These are phyloP conservation scores for Penicillium paradoxum DNA, from an alignment of 495 filamentous ascomycete species.

Conservation along the genomic window DNA sequence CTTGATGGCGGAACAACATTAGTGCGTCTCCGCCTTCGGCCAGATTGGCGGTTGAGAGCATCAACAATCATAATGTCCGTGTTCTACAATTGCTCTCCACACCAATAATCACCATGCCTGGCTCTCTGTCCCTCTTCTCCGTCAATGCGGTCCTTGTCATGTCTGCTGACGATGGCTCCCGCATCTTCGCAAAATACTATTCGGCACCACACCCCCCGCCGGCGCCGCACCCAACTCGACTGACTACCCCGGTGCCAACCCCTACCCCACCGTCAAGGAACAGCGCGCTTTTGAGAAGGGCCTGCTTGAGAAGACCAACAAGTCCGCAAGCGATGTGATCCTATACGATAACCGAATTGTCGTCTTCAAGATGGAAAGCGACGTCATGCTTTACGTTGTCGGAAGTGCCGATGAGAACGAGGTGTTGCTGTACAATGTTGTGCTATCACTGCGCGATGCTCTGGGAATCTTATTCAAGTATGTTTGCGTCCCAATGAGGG, in stretches of 20 bases:
- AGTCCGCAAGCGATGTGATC: constrained; percentile 91
- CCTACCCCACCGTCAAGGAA: constrained; percentile 85
- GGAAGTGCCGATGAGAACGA: constrained; percentile 93
- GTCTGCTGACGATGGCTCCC: constrained; percentile 77
- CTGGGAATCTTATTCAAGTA: constrained; percentile 91
- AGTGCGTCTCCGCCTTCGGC: constrained; percentile 33
- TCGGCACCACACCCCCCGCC: constrained; percentile 72
- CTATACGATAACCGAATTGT: constrained; percentile 93
- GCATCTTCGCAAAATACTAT: constrained; percentile 96
- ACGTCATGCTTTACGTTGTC: constrained; percentile 96
- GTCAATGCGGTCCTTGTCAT: constrained; percentile 91
- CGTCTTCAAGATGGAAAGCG: constrained; percentile 95
- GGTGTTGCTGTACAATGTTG: constrained; percentile 89
- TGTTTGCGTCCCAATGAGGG: constrained; percentile 17
- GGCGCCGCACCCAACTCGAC: constrained; percentile 46
- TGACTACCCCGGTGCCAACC: constrained; percentile 61
- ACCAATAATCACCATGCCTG: constrained; percentile 36
- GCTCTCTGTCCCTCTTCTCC: constrained; percentile 74
- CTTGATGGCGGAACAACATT: constrained; percentile 36
- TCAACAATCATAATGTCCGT: constrained; percentile 21
- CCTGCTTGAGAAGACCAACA: constrained; percentile 90
- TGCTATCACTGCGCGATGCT: constrained; percentile 81
- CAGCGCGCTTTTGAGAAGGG: constrained; percentile 97
- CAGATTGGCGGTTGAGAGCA: constrained; percentile 34
- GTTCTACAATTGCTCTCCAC: constrained; percentile 11